Evolutionary conservation across 768 basidiomycete genomes (phyloP).

Genomic region (Neoboletus subvelutipes): DNA sequence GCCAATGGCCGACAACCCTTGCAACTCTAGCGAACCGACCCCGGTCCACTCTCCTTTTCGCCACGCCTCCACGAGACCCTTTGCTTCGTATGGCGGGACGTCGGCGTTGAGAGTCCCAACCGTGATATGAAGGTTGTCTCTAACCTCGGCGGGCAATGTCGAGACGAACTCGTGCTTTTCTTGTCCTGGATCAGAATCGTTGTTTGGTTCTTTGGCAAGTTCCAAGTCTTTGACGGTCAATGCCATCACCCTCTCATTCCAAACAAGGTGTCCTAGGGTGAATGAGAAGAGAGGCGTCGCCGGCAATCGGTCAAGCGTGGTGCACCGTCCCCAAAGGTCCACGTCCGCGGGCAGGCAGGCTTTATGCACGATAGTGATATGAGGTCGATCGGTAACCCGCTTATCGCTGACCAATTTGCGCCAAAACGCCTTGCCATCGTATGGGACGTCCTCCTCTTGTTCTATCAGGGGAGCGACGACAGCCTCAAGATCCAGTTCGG

Average conservation of each 20-base stretch:
- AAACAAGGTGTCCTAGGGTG: conserved; percentile 61
- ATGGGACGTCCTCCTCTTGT: conserved; percentile 30
- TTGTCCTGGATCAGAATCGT: conserved; percentile 30
- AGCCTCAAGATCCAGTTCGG: conserved; percentile 63
- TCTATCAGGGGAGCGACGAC: conserved; percentile 47
- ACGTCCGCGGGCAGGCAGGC: conserved; percentile 40
- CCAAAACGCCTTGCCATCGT: conserved; percentile 46
- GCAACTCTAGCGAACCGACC: conserved; percentile 31
- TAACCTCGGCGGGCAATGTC: conserved; percentile 45
- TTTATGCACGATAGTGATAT: conserved; percentile 84
- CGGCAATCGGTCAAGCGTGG: conserved; percentile 12
- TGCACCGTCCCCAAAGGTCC: conserved; percentile 45
- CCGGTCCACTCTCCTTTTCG: conserved; percentile 34
- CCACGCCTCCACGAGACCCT: conserved; percentile 58
- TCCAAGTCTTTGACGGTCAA: conserved; percentile 63
- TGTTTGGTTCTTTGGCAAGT: conserved; percentile 33
- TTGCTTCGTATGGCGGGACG: conserved; percentile 69
- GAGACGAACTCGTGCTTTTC: conserved; percentile 48
- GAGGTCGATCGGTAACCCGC: conserved; percentile 63
- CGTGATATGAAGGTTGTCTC: conserved; percentile 73
- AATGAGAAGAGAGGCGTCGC: conserved; percentile 59
- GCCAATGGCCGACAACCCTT: conserved; percentile 30
- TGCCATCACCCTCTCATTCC: conserved; percentile 81
- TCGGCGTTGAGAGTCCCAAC: conserved; percentile 64
- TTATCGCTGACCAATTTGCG: conserved; percentile 39